phyloP scores from a whole-genome alignment of 805 yeast species.

The Jamesozyma jinghongensis region DNA sequence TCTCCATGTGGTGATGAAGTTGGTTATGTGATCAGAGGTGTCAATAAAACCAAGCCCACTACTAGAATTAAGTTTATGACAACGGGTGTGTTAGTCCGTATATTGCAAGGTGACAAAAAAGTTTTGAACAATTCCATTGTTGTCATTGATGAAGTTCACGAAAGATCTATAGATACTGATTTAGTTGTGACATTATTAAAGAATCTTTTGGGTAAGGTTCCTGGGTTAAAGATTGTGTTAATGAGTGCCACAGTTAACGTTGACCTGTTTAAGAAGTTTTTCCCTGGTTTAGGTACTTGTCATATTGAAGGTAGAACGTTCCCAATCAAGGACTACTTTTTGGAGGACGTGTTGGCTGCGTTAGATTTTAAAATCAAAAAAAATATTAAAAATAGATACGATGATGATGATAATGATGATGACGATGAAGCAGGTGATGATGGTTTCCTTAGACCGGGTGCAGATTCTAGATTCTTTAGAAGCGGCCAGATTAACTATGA shows the following conservation, averaged over 20 bases:
- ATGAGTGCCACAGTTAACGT: slow-evolving; percentile 94
- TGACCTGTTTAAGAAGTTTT: slow-evolving; percentile 56
- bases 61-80: slow-evolving; percentile 86
- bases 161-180: slow-evolving; percentile 85
- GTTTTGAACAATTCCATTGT: slow-evolving; percentile 52
- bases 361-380: slow-evolving; percentile 47
- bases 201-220: slow-evolving; percentile 38
- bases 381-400: slow-evolving; percentile 11
- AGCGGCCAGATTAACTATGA: slow-evolving; percentile 68
- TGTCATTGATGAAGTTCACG: slow-evolving; percentile 94
- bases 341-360: slow-evolving; percentile 54
- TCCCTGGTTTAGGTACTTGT: slow-evolving; percentile 49
- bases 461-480: slow-evolving; percentile 58
- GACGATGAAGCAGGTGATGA: slow-evolving; percentile 21
- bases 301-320: slow-evolving; percentile 92
- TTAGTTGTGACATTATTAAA: slow-evolving; percentile 71
- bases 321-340: slow-evolving; percentile 71
- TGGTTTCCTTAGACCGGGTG: slow-evolving; percentile 43
- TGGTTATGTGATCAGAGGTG: slow-evolving; percentile 89
- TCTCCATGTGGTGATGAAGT: slow-evolving; percentile 47
- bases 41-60: slow-evolving; percentile 47
- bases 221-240: slow-evolving; percentile 56
- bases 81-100: slow-evolving; percentile 82
- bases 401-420: slow-evolving; percentile 16
- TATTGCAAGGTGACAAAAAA: slow-evolving; percentile 49